Evolutionary conservation across 164 flowering plant species (phyloP).

Genomic region (Macadamia tetraphylla): DNA sequence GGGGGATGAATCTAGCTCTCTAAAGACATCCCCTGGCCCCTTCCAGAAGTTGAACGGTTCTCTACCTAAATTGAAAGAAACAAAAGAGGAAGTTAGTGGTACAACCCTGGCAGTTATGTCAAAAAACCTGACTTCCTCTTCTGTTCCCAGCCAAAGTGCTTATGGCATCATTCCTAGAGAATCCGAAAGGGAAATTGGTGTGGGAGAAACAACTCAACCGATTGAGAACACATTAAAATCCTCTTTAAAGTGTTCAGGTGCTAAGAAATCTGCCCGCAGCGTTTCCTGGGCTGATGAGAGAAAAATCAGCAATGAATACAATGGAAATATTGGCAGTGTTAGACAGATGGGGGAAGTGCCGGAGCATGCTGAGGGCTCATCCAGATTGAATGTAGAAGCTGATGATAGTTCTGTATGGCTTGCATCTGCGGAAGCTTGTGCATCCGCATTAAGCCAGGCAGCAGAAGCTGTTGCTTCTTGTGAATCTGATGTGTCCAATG

Average conservation of each 20-base stretch:
- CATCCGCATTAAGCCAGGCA: slow-evolving; percentile 61
- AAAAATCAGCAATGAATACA: slow-evolving; percentile 14
- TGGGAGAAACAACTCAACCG: slow-evolving; percentile 16
- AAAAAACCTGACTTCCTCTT: slow-evolving; percentile 12
- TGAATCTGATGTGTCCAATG: slow-evolving; percentile 47
- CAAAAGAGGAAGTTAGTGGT: slow-evolving; percentile 13
- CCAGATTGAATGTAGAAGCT: slow-evolving; percentile 16
- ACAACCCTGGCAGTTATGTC: slow-evolving; percentile 5
- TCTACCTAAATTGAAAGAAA: slow-evolving; percentile 13
- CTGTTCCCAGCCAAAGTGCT: slow-evolving; percentile 14
- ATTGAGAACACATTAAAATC: slow-evolving; percentile 37
- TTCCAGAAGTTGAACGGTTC: neutral
- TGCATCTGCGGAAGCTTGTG: slow-evolving; percentile 87
- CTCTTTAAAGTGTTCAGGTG: slow-evolving; percentile 49
- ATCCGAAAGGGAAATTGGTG: slow-evolving; percentile 13
- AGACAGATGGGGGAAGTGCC: slow-evolving; percentile 25
- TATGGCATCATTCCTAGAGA: slow-evolving; percentile 6
- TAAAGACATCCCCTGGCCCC: slow-evolving; percentile 16
- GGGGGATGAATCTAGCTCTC: slow-evolving; percentile 7
- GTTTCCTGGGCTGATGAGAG: slow-evolving; percentile 93
- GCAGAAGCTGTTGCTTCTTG: slow-evolving; percentile 78
- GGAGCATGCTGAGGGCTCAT: slow-evolving; percentile 12
- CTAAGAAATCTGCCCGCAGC: slow-evolving; percentile 37
- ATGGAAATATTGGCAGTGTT: slow-evolving; percentile 34
- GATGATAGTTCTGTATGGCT: slow-evolving; percentile 27